Conservation (phyloP, 1,284 basidiomycete species). For the Vanrija humicola region DNA sequence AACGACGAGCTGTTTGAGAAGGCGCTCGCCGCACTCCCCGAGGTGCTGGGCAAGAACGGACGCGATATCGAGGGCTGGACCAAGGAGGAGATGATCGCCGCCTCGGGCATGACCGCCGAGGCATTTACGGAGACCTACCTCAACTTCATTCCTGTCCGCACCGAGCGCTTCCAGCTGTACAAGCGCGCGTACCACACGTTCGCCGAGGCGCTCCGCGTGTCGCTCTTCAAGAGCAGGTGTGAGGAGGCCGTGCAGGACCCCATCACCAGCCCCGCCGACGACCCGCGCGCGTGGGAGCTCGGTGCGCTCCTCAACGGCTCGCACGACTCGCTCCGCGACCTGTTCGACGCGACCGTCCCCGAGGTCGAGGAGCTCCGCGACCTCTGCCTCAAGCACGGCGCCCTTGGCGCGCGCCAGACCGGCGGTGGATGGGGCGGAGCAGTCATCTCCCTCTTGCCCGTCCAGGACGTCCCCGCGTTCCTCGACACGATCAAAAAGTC, state of each 20-base stretch:
- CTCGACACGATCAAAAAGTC: constrained; percentile 59
- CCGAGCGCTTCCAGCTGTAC: constrained; percentile 71
- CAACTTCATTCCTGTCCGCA: constrained; percentile 68
- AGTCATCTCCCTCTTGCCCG: constrained; percentile 73
- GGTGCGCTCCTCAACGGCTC: constrained; percentile 74
- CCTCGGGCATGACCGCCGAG: constrained; percentile 58
- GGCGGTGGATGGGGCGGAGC: constrained; percentile 90
- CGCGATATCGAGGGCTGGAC: constrained; percentile 34
- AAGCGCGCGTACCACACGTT: constrained; percentile 73
- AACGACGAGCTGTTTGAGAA: constrained; percentile 35
- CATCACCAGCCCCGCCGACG: constrained; percentile 10
- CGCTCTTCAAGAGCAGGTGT: constrained; percentile 66
- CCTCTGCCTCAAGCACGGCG: constrained; percentile 62
- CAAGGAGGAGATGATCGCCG: constrained; percentile 65
- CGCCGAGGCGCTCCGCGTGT: constrained; percentile 70
- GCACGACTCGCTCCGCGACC: constrained; percentile 62
- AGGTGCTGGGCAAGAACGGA: constrained; percentile 23
- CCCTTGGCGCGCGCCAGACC: constrained; percentile 59
- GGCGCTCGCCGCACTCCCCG: constrained; percentile 15
- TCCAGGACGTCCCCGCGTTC: constrained; percentile 64
- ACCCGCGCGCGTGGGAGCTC: constrained; percentile 45
- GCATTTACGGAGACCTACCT: constrained; percentile 65
- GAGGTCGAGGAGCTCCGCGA: constrained; percentile 66
- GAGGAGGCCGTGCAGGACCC: constrained; percentile 47
- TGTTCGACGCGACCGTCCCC: constrained; percentile 74